A percentile compares a stretch with the other conserved stretches of the same genome.
Evolutionary conservation across 805 yeast species (phyloP).

Genomic region (Zygotorulaspora chibaensis): DNA sequence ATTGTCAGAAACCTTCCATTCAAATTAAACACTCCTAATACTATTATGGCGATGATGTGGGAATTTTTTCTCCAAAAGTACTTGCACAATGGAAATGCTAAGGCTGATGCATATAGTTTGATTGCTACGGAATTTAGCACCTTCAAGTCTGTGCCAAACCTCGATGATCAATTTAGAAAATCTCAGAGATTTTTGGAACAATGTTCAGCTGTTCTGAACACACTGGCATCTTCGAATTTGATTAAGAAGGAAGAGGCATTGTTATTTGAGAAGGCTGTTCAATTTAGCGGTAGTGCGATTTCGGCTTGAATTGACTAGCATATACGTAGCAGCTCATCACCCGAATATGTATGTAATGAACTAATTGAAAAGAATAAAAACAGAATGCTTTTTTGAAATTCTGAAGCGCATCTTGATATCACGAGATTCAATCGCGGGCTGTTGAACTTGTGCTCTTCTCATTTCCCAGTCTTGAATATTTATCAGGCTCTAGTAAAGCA

Average conservation of each 20-base stretch:
- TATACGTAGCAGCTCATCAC: neutral
- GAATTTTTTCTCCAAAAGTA: conserved; percentile 35
- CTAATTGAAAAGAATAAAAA: neutral
- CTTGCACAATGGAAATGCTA: conserved; percentile 34
- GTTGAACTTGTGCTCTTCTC: too few relatives aligned
- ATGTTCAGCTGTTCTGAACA: conserved; percentile 16
- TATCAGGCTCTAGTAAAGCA: too few relatives aligned
- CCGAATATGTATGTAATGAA: conserved; percentile 12
- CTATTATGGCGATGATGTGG: conserved; percentile 49
- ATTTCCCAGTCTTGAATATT: too few relatives aligned
- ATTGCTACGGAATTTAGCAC: conserved; percentile 30
- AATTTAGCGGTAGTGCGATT: conserved; percentile 21
- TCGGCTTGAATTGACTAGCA: conserved; percentile 1
- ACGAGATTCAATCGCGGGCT: too few relatives aligned
- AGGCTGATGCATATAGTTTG: conserved; percentile 30
- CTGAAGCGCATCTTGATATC: neutral
- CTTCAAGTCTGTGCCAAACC: conserved; percentile 26
- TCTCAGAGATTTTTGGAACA: conserved; percentile 23
- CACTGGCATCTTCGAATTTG: conserved; percentile 19
- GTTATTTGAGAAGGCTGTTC: conserved; percentile 23
- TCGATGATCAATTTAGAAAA: conserved; percentile 28
- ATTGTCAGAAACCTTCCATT: conserved; percentile 61
- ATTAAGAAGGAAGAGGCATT: conserved; percentile 21
- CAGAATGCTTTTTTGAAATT: neutral
- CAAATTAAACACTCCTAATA: conserved; percentile 49